Evolutionary conservation across 768 basidiomycete species (phyloP).

Genomic region (Auricularia sp.): DNA sequence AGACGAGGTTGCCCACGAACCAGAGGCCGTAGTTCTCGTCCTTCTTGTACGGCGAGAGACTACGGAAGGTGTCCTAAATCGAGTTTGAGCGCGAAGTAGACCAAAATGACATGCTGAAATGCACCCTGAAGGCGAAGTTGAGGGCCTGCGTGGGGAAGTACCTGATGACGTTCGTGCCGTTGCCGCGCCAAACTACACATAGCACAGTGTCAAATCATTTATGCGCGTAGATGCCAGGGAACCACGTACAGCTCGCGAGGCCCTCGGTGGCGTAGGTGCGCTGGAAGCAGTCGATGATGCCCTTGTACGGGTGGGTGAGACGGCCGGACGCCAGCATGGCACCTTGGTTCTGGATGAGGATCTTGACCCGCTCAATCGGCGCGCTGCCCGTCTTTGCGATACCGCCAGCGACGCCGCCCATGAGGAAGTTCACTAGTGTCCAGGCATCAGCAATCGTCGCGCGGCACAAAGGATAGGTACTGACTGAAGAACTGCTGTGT

Average conservation of each 20-base stretch:
- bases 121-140: constrained; percentile 34
- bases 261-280: constrained; percentile 29
- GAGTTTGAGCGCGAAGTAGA: neutral
- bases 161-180: constrained; percentile 33
- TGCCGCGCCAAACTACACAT: constrained; percentile 33
- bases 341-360: constrained; percentile 31
- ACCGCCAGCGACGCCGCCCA: constrained; percentile 15
- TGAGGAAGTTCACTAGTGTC: constrained; percentile 15
- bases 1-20: constrained; percentile 32
- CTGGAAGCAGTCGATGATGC: constrained; percentile 27
- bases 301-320: constrained; percentile 27
- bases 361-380: constrained; percentile 41
- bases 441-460: neutral
- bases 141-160: constrained; percentile 40
- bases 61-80: constrained; percentile 28
- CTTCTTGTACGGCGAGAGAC: constrained; percentile 27
- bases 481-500: neutral
- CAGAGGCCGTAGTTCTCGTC: constrained; percentile 28
- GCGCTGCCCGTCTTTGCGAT: constrained; percentile 41
- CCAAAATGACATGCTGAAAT: neutral
- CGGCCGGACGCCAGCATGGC: constrained; percentile 21
- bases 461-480: neutral
- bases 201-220: neutral
- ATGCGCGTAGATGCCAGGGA: neutral
- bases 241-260: constrained; percentile 24